phyloP scores from a whole-genome alignment of 2,329 filamentous ascomycete species.

The Fusarium temperatum region DNA sequence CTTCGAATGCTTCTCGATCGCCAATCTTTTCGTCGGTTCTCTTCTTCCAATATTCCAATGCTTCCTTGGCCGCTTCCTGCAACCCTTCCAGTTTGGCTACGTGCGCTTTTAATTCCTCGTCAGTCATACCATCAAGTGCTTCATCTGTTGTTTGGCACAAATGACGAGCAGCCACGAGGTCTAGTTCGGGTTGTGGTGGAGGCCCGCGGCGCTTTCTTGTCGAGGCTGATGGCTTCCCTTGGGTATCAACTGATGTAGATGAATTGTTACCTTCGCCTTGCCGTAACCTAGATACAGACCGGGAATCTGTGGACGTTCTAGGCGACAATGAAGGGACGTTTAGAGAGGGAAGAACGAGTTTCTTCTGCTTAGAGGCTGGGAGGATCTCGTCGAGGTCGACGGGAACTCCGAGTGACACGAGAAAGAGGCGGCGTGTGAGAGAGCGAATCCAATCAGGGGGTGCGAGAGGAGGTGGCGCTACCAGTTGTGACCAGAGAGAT shows the following conservation, averaged over 20 bases:
- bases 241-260: constrained; percentile 67
- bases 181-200: constrained; percentile 76
- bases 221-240: constrained; percentile 59
- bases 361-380: constrained; percentile 97
- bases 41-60: constrained; percentile 89
- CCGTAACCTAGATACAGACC: constrained; percentile 57
- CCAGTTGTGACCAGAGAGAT: constrained; percentile 95
- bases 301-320: constrained; percentile 64
- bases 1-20: constrained; percentile 93
- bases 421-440: constrained; percentile 90
- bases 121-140: constrained; percentile 80
- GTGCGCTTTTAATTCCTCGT: constrained; percentile 78
- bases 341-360: constrained; percentile 89
- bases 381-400: constrained; percentile 98
- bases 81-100: constrained; percentile 74
- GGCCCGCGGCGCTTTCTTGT: constrained; percentile 63
- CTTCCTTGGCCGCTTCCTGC: constrained; percentile 76
- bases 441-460: constrained; percentile 98
- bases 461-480: constrained; percentile 91
- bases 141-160: constrained; percentile 86
- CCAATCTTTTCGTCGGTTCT: constrained; percentile 85
- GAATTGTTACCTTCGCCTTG: constrained; percentile 62
- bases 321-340: constrained; percentile 71
- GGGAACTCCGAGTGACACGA: constrained; percentile 94
- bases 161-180: constrained; percentile 80